phyloP scores from a whole-genome alignment of 1,284 basidiomycete genomes.

The Cryptococcus sp. region DNA sequence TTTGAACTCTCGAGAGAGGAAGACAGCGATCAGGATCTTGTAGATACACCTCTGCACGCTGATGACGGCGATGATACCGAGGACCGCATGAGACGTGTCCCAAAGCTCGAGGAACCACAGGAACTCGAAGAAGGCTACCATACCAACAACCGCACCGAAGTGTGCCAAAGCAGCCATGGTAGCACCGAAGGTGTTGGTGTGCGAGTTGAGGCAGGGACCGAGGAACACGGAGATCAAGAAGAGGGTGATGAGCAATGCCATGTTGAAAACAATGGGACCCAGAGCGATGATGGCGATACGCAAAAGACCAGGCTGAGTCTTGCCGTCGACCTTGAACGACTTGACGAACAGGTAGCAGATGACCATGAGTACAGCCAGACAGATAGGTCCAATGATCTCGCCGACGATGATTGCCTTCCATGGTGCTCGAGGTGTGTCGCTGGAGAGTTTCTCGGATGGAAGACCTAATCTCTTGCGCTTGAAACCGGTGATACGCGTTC shows the following conservation, averaged over 20 bases:
- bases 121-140: constrained; percentile 92
- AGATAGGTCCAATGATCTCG: constrained; percentile 81
- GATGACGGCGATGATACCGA: constrained; percentile 83
- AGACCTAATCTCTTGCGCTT: constrained; percentile 94
- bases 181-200: constrained; percentile 82
- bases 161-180: constrained; percentile 87
- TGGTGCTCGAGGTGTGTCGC: constrained; percentile 84
- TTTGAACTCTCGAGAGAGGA: constrained; percentile 93
- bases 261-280: constrained; percentile 95
- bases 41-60: constrained; percentile 85
- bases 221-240: constrained; percentile 92
- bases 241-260: constrained; percentile 76
- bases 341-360: constrained; percentile 77
- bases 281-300: constrained; percentile 91
- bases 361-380: constrained; percentile 79
- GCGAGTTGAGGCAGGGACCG: constrained; percentile 77
- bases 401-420: constrained; percentile 87
- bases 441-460: constrained; percentile 90
- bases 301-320: constrained; percentile 70
- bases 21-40: constrained; percentile 88
- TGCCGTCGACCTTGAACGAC: constrained; percentile 63
- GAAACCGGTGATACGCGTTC: constrained; percentile 95
- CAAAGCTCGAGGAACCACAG: constrained; percentile 61
- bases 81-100: constrained; percentile 86
- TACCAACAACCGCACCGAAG: constrained; percentile 73